Evolutionary conservation across 805 yeast genomes (phyloP).

Genomic region (Brettanomyces custersianus): DNA sequence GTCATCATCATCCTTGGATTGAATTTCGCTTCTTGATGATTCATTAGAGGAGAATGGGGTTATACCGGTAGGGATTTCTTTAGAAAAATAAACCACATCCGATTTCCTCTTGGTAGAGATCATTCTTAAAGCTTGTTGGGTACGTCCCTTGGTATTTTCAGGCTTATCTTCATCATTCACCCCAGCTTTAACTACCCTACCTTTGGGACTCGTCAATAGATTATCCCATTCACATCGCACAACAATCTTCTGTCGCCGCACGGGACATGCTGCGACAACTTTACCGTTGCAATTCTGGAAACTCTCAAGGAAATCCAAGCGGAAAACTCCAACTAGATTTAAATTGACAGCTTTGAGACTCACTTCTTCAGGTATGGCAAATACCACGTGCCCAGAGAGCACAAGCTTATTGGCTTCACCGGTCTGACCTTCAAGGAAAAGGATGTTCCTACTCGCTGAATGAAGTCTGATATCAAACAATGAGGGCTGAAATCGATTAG

Average conservation of each 20-base stretch:
- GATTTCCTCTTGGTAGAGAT: not conserved
- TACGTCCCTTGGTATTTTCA: not conserved
- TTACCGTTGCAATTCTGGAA: slow-evolving; percentile 19
- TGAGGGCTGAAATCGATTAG: slow-evolving; percentile 2
- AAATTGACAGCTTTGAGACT: slow-evolving; percentile 32
- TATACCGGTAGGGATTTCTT: slow-evolving; percentile 13
- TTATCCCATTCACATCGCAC: slow-evolving; percentile 41
- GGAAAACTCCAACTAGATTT: slow-evolving; percentile 33
- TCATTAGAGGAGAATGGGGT: slow-evolving; percentile 25
- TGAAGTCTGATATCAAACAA: slow-evolving; percentile 23
- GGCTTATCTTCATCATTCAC: slow-evolving; percentile 24
- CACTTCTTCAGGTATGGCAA: slow-evolving; percentile 34
- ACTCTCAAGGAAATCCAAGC: slow-evolving; percentile 31
- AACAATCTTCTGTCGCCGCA: slow-evolving; percentile 30
- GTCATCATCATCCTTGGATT: too few relatives aligned
- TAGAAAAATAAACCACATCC: not conserved
- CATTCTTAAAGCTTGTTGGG: not conserved
- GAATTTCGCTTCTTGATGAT: slow-evolving; percentile 6
- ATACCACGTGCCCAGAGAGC: slow-evolving; percentile 38
- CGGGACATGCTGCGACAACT: slow-evolving; percentile 23
- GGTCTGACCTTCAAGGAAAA: slow-evolving; percentile 35
- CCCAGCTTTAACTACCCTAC: slow-evolving; percentile 31
- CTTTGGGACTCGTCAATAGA: slow-evolving; percentile 31
- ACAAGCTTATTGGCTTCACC: slow-evolving; percentile 34
- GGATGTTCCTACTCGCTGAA: slow-evolving; percentile 31